Conservation (phyloP, 306 rosid genomes). For the Argentina anserina region DNA sequence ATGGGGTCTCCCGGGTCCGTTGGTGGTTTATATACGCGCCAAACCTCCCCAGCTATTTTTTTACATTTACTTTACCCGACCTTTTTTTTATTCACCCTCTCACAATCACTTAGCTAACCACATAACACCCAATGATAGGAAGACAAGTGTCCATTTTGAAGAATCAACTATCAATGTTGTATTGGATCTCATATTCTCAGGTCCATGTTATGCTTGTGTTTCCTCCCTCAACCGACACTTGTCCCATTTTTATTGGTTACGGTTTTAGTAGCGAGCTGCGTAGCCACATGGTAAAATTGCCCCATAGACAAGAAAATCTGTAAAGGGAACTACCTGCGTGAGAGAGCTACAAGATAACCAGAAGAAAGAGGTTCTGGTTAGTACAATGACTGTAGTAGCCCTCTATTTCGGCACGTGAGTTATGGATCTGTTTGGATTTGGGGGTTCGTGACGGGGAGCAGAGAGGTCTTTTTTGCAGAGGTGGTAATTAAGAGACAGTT, state of each 20-base stretch:
- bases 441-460: not conserved
- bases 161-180: too few relatives aligned
- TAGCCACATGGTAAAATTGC: too few relatives aligned
- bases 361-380: not conserved
- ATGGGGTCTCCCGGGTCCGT: constrained; percentile 31
- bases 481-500: constrained; percentile 17
- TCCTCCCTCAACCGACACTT: too few relatives aligned
- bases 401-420: constrained; percentile 23
- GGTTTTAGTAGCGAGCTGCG: too few relatives aligned
- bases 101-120: too few relatives aligned
- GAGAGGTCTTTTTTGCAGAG: constrained; percentile 27
- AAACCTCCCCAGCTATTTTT: constrained; percentile 21
- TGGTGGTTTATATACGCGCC: constrained; percentile 54
- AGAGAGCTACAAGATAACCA: not conserved
- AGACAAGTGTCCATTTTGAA: too few relatives aligned
- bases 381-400: constrained; percentile 26
- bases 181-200: too few relatives aligned
- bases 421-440: not conserved
- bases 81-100: too few relatives aligned
- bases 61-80: constrained; percentile 8
- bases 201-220: too few relatives aligned
- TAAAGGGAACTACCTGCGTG: not conserved
- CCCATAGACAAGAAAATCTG: too few relatives aligned
- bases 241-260: too few relatives aligned
- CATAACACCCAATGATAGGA: too few relatives aligned